Percentiles rank a stretch among this genome's conserved stretches.
Conservation (phyloP, 371 early-diverging fungal genomes). For the Umbelopsis sp. region DNA sequence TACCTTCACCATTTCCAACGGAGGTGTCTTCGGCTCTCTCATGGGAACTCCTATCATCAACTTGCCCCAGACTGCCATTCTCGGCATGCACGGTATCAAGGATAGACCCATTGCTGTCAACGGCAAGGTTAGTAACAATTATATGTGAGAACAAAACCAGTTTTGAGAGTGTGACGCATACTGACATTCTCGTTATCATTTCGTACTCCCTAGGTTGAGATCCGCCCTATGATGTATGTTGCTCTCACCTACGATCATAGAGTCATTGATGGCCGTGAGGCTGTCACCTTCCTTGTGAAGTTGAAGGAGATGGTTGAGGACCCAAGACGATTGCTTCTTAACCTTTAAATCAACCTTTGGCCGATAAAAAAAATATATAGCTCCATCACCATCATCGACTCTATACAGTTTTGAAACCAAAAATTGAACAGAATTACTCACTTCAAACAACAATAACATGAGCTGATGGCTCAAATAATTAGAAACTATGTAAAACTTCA, state of each 20-base stretch:
- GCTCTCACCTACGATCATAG: slow-evolving; percentile 98
- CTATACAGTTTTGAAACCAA: background rate
- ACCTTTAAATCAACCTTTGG: slow-evolving; percentile 55
- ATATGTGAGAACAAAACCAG: background rate
- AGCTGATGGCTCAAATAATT: slow-evolving; percentile 3
- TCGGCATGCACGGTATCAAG: slow-evolving; percentile 98
- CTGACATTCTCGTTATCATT: background rate
- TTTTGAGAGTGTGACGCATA: background rate
- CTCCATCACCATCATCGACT: background rate
- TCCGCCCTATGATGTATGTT: slow-evolving; percentile 98
- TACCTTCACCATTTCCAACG: slow-evolving; percentile 98
- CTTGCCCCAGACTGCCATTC: slow-evolving; percentile 94
- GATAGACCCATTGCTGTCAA: slow-evolving; percentile 93
- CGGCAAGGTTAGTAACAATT: slow-evolving; percentile 67
- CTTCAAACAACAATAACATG: slow-evolving; percentile 11
- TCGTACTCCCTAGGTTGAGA: slow-evolving; percentile 63
- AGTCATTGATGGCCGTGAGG: slow-evolving; percentile 98
- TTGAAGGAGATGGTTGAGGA: slow-evolving; percentile 97
- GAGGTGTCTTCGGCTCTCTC: slow-evolving; percentile 97
- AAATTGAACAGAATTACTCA: background rate
- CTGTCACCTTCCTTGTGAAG: slow-evolving; percentile 95
- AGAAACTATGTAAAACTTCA: background rate
- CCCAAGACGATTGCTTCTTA: slow-evolving; percentile 88
- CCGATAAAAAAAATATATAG: slow-evolving; percentile 12
- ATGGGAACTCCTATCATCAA: slow-evolving; percentile 98